Evolutionary conservation across 2,329 filamentous ascomycete genomes (phyloP).

Genomic region (Trichophyton rubrum): DNA sequence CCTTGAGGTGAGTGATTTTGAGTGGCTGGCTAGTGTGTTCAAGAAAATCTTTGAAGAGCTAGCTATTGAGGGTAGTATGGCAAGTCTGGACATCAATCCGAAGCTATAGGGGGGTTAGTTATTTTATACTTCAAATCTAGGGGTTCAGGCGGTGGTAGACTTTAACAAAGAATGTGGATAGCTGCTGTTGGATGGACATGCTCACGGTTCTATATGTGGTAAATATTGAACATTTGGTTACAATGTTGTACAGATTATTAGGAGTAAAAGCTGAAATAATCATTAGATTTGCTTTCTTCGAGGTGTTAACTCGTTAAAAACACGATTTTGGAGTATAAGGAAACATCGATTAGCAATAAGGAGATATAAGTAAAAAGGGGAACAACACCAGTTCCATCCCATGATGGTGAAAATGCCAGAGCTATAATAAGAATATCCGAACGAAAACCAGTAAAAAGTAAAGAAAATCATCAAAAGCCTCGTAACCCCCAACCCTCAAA

Average conservation of each 20-base stretch:
- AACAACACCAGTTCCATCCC: not conserved
- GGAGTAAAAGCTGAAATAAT: too few relatives aligned
- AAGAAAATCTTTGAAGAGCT: conserved; percentile 45
- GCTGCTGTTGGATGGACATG: too few relatives aligned
- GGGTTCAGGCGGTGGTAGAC: not conserved
- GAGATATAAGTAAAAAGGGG: not conserved
- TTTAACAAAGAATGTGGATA: too few relatives aligned
- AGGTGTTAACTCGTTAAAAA: not conserved
- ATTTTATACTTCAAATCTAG: not conserved
- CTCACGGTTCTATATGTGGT: too few relatives aligned
- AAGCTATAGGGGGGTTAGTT: not conserved
- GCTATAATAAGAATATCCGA: not conserved
- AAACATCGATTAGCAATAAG: not conserved
- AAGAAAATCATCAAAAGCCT: not conserved
- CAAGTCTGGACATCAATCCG: not conserved
- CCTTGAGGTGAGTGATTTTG: conserved; percentile 66
- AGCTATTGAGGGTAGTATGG: conserved; percentile 13
- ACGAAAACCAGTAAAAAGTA: not conserved
- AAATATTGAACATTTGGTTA: too few relatives aligned
- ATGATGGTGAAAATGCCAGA: not conserved
- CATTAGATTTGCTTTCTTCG: too few relatives aligned
- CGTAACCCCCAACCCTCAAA: not conserved
- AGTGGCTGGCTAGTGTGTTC: conserved; percentile 51
- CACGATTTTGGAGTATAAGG: not conserved
- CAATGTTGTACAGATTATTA: too few relatives aligned